Evolutionary conservation across 1,139 yeast genomes (phyloP), one percentile per base, ranked within the genome.

Genomic region (Meyerozyma elateridarum): DNA sequence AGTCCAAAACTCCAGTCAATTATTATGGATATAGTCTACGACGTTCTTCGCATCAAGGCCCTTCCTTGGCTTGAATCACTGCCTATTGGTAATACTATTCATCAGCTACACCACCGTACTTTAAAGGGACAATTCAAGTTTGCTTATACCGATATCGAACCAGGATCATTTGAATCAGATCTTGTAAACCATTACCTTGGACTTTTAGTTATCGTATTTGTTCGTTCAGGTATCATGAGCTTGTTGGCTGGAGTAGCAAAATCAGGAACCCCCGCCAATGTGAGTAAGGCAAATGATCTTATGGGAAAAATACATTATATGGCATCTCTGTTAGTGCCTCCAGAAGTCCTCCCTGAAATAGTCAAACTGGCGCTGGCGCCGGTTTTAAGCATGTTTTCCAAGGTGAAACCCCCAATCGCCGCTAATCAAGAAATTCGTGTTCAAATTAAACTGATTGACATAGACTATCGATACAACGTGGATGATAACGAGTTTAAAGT

Each of bases 401-500:
- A n/a, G n/a, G 22, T 21, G 39, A 14, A 31, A 34, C 8, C 27
- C 37, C 11, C 37, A 37, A 20, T 11, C 30, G 4, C 45, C 52
- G 15, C 54, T 59, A 27, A 51, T 73, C 2, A 65, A 61, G 35
- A 59, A 58, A 12, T 61, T 72, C 19, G 17, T 4, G 18, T 18
- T 15, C 15, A 15, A 11, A 18, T 24, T 7, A 13, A 6, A 5
- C 11, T 18, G 11, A 24, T 24, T 8, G 27, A 24, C 15, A 24
- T 9, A n/a, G 27, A 24, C 4, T 17, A 17, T 7, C 17, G 13
- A 4, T 24, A 24, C 19, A 67, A 72, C 31, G 64, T 83, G 20
- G 95, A 85, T 46, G 96, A 88, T 36, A 44, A 64, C 0, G 81
- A 80, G 30, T 76, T 89, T 46, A 79, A 83, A 44, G 69, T 71